Percentiles rank a stretch among this genome's conserved stretches.
phyloP scores from a whole-genome alignment of 108 stramenopile species.

The Aurantiochytrium sp. region DNA sequence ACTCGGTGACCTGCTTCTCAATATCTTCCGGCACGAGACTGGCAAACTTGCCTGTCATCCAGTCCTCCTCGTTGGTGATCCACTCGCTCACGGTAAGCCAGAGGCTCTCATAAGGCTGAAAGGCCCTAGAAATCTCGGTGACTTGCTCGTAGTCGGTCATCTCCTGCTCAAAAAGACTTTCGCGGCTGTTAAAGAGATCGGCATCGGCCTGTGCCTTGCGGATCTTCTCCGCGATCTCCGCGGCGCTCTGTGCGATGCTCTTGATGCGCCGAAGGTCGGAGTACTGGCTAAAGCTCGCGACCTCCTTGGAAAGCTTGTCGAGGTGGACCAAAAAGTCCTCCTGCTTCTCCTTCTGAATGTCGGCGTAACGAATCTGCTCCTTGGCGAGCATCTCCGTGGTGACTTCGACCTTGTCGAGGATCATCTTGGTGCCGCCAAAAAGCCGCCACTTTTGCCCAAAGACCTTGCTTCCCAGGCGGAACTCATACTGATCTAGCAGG shows the following conservation, averaged over 20 bases:
- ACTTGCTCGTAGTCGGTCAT: constrained; percentile 62
- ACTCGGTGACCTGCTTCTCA: constrained; percentile 43
- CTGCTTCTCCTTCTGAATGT: constrained; percentile 57
- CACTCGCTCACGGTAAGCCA: constrained; percentile 59
- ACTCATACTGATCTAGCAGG: constrained; percentile 43
- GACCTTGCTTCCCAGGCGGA: constrained; percentile 34
- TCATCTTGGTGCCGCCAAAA: constrained; percentile 48
- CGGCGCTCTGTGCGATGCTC: constrained; percentile 42
- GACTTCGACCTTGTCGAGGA: constrained; percentile 46
- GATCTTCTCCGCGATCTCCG: constrained; percentile 39
- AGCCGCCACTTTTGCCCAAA: constrained; percentile 48
- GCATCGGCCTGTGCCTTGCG: constrained; percentile 46
- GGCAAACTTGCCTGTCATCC: constrained; percentile 49
- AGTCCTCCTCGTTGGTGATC: constrained; percentile 39
- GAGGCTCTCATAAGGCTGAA: constrained; percentile 62
- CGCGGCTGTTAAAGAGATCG: constrained; percentile 57
- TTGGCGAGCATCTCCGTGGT: constrained; percentile 34
- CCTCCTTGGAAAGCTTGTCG: constrained; percentile 51
- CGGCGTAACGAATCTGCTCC: constrained; percentile 36
- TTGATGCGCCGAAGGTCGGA: constrained; percentile 46
- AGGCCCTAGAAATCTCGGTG: constrained; percentile 44
- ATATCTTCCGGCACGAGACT: constrained; percentile 51
- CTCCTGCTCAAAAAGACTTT: constrained; percentile 52
- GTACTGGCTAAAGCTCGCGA: constrained; percentile 36
- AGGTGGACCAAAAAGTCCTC: constrained; percentile 49